phyloP scores from a whole-genome alignment of 768 basidiomycete species.

The Clavulina sp. region DNA sequence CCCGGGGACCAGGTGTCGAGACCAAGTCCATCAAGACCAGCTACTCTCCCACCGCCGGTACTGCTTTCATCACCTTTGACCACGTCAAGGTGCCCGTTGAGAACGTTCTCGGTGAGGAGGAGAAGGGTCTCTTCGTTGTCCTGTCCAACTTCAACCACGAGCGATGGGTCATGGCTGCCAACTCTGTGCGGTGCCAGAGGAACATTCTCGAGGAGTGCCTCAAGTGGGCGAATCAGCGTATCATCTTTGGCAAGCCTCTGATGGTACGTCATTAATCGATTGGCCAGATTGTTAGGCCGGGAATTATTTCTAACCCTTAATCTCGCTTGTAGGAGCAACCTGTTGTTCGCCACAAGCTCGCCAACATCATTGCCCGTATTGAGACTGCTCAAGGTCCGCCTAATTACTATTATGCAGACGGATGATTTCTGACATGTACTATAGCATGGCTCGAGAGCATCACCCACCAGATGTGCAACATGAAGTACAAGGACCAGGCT shows the following conservation, averaged over 20 bases:
- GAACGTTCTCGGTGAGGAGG: conserved; percentile 65
- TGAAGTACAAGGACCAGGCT: conserved; percentile 66
- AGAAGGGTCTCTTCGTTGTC: conserved; percentile 65
- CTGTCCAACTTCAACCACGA: conserved; percentile 79
- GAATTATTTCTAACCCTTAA: neutral
- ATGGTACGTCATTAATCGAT: conserved; percentile 32
- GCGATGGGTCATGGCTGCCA: conserved; percentile 69
- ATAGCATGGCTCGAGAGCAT: conserved; percentile 82
- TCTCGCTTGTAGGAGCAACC: neutral
- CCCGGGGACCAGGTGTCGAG: conserved; percentile 50
- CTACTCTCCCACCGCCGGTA: conserved; percentile 85
- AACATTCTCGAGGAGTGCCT: conserved; percentile 81
- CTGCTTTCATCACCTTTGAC: conserved; percentile 25
- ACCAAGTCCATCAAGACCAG: conserved; percentile 86
- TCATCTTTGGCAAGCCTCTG: conserved; percentile 71
- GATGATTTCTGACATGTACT: no score
- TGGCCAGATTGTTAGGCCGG: conserved; percentile 5
- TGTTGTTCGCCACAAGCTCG: conserved; percentile 26
- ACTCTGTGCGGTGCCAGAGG: conserved; percentile 57
- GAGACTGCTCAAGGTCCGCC: conserved; percentile 75
- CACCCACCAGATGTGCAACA: conserved; percentile 76
- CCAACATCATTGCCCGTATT: conserved; percentile 70
- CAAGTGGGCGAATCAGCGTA: conserved; percentile 68
- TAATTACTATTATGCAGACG: conserved; percentile 48
- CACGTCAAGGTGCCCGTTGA: conserved; percentile 59